Evolutionary conservation across 2,329 filamentous ascomycete genomes (phyloP).

Genomic region (Curvularia sp.): DNA sequence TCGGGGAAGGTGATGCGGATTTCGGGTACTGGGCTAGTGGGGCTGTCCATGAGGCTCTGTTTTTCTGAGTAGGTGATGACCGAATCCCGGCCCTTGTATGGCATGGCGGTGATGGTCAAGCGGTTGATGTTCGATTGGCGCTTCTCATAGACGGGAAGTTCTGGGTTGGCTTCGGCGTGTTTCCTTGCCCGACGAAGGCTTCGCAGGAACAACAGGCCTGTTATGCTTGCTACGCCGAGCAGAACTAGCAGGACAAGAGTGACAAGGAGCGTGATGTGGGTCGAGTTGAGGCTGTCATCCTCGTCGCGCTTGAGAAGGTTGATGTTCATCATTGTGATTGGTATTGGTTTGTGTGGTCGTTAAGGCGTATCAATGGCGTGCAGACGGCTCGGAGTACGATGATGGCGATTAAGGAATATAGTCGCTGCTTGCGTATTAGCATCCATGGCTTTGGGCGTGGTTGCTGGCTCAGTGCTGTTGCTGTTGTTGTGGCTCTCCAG

Average conservation of each 20-base stretch:
- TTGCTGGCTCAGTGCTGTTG: slow-evolving; percentile 25
- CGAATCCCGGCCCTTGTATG: slow-evolving; percentile 65
- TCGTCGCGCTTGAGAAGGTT: slow-evolving; percentile 59
- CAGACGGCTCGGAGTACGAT: slow-evolving; percentile 20
- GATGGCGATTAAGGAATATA: slow-evolving; percentile 40
- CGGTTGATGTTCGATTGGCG: slow-evolving; percentile 62
- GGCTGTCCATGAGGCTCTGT: slow-evolving; percentile 77
- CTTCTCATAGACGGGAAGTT: slow-evolving; percentile 73
- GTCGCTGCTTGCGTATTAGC: slow-evolving; percentile 37
- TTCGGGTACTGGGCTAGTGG: slow-evolving; percentile 83
- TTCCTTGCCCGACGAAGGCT: slow-evolving; percentile 63
- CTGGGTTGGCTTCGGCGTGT: slow-evolving; percentile 56
- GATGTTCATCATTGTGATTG: slow-evolving; percentile 52
- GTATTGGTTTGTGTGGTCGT: slow-evolving; percentile 22
- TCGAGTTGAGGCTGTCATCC: slow-evolving; percentile 61
- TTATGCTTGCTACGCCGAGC: slow-evolving; percentile 71
- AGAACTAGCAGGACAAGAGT: slow-evolving; percentile 80
- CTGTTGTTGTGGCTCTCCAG: slow-evolving; percentile 2
- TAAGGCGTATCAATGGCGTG: slow-evolving; percentile 34
- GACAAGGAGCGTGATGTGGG: slow-evolving; percentile 79
- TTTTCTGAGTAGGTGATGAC: slow-evolving; percentile 82
- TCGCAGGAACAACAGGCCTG: slow-evolving; percentile 75
- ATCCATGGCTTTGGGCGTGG: slow-evolving; percentile 7
- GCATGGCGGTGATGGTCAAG: slow-evolving; percentile 60
- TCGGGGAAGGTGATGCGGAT: slow-evolving; percentile 98